Conservation (phyloP, 441 rosid species). For the Syzygium malaccense region DNA sequence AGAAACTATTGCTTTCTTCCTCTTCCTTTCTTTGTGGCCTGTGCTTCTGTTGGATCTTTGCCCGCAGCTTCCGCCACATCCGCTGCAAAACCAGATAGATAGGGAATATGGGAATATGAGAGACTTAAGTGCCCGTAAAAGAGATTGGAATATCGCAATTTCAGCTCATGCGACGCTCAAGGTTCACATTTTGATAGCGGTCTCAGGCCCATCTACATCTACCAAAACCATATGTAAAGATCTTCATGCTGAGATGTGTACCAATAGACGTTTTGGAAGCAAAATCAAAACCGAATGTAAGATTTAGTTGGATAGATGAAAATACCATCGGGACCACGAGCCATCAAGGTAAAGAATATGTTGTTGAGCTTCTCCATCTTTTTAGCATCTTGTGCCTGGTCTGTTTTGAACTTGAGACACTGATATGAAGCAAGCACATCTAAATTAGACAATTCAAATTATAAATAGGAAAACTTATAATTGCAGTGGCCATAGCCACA, state of each 20-base stretch:
- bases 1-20: slow-evolving; percentile 72
- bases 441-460: not conserved
- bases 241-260: not conserved
- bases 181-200: not conserved
- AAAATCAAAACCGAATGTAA: not conserved
- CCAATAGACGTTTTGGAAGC: not conserved
- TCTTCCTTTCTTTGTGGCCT: slow-evolving; percentile 76
- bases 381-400: slow-evolving; percentile 94
- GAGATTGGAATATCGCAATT: not conserved
- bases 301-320: not conserved
- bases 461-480: not conserved
- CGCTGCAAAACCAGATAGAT: slow-evolving; percentile 32
- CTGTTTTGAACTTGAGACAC: slow-evolving; percentile 98
- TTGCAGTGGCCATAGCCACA: not conserved
- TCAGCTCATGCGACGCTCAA: not conserved
- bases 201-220: not conserved
- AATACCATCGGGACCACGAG: slow-evolving; percentile 89
- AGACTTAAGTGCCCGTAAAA: not conserved
- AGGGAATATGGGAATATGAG: not conserved
- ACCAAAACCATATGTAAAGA: not conserved
- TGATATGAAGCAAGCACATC: slow-evolving; percentile 9
- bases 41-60: slow-evolving; percentile 71
- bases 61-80: slow-evolving; percentile 65
- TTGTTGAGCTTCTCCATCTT: slow-evolving; percentile 97
- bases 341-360: slow-evolving; percentile 83